Conservation (phyloP, 1,139 yeast genomes). For the Saccharomyces pastorianus region DNA sequence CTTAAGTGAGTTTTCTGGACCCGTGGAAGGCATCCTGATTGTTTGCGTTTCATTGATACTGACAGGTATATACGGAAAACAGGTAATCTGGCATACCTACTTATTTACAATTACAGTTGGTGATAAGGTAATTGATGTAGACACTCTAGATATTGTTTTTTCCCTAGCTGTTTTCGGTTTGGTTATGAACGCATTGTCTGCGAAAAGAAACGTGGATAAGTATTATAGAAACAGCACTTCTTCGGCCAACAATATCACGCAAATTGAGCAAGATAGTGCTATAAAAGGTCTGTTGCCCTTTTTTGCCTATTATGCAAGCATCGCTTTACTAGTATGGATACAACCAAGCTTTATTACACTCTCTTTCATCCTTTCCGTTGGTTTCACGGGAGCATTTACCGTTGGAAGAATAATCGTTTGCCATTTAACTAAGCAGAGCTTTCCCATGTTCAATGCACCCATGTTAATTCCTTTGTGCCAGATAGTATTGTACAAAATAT, state of each 20-base stretch:
- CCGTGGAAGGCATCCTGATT: slow-evolving; percentile 84
- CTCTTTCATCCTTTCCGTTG: slow-evolving; percentile 64
- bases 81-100: slow-evolving; percentile 47
- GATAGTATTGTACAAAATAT: slow-evolving; percentile 37
- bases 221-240: slow-evolving; percentile 38
- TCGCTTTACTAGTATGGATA: slow-evolving; percentile 40
- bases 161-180: slow-evolving; percentile 38
- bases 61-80: slow-evolving; percentile 67
- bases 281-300: slow-evolving; percentile 64
- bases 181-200: slow-evolving; percentile 61
- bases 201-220: slow-evolving; percentile 58
- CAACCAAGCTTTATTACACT: slow-evolving; percentile 46
- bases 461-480: slow-evolving; percentile 58
- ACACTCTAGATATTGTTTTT: slow-evolving; percentile 17
- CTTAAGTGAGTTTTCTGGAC: slow-evolving; percentile 78
- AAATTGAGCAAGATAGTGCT: slow-evolving; percentile 37
- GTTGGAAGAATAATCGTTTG: slow-evolving; percentile 90
- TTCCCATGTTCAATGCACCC: slow-evolving; percentile 66
- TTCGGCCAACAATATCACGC: slow-evolving; percentile 15
- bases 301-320: slow-evolving; percentile 50
- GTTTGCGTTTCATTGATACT: slow-evolving; percentile 46
- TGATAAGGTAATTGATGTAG: slow-evolving; percentile 12
- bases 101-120: slow-evolving; percentile 16
- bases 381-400: slow-evolving; percentile 67
- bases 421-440: slow-evolving; percentile 70